Conservation (phyloP, 768 basidiomycete species). For the Auricularia auricula-judae region DNA sequence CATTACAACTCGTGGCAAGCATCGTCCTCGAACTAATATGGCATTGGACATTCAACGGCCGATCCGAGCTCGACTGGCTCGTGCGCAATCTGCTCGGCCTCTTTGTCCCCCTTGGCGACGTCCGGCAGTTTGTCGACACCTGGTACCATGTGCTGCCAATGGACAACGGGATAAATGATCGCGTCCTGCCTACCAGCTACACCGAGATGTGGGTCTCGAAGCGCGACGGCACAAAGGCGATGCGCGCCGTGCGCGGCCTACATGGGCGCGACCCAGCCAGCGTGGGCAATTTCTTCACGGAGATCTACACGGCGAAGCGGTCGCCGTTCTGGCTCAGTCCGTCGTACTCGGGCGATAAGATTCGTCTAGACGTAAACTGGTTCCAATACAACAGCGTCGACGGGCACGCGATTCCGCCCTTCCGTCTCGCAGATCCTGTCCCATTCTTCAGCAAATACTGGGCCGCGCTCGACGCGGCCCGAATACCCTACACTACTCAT, state of each 20-base stretch:
- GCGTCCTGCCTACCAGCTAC: not conserved
- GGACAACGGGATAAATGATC: not conserved
- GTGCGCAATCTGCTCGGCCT: constrained; percentile 1
- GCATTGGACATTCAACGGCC: constrained; percentile 1
- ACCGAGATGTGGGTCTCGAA: not conserved
- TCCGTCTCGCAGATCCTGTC: not conserved
- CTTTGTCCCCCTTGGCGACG: not conserved
- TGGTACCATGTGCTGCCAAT: not conserved
- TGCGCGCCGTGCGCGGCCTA: not conserved
- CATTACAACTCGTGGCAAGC: not conserved
- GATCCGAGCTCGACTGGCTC: not conserved
- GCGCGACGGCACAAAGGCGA: not conserved
- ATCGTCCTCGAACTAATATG: not conserved
- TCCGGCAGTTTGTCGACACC: not conserved
- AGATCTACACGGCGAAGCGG: not conserved
- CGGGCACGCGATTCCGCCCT: not conserved
- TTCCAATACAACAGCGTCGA: constrained; percentile 1
- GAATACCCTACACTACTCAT: not conserved
- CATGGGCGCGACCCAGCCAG: not conserved
- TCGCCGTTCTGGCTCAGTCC: not conserved
- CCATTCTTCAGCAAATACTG: constrained; percentile 1
- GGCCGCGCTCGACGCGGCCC: not conserved
- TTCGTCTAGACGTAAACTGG: not conserved
- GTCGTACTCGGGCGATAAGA: not conserved
- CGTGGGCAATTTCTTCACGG: constrained; percentile 1